phyloP scores from a whole-genome alignment of 371 early-diverging fungal species.

The Mucor lusitanicus region DNA sequence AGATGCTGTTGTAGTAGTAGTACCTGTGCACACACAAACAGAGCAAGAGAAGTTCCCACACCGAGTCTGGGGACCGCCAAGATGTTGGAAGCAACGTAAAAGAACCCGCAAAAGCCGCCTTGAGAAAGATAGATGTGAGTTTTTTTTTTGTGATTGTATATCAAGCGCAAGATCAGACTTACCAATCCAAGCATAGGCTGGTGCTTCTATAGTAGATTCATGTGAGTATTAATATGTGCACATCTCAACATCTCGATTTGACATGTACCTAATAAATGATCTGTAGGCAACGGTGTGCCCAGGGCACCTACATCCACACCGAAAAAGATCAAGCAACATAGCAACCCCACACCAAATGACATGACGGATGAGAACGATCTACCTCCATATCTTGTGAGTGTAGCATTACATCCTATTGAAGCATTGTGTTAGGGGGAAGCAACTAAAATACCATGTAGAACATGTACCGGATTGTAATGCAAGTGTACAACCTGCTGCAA shows the following conservation, averaged over 20 bases:
- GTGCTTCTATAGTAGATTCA: conserved; percentile 18
- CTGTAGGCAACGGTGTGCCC: conserved; percentile 26
- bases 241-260: not conserved
- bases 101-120: conserved; percentile 34
- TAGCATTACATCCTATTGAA: conserved; percentile 29
- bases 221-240: not conserved
- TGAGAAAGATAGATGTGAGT: not conserved
- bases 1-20: not conserved
- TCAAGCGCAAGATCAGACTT: not conserved
- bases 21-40: conserved; percentile 41
- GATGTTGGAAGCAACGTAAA: conserved; percentile 34
- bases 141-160: not conserved
- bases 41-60: conserved; percentile 32
- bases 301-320: conserved; percentile 28
- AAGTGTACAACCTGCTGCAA: conserved; percentile 18
- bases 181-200: conserved; percentile 41
- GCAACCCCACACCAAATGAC: conserved; percentile 27
- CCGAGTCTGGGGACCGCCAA: conserved; percentile 30
- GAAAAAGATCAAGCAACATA: conserved; percentile 30
- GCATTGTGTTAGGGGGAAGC: not conserved
- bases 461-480: conserved; percentile 20
- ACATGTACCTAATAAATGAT: not conserved
- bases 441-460: not conserved
- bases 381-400: conserved; percentile 25
- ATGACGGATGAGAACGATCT: conserved; percentile 31